Conservation (phyloP, 2,329 filamentous ascomycete species). For the Corinectria fuckeliana region DNA sequence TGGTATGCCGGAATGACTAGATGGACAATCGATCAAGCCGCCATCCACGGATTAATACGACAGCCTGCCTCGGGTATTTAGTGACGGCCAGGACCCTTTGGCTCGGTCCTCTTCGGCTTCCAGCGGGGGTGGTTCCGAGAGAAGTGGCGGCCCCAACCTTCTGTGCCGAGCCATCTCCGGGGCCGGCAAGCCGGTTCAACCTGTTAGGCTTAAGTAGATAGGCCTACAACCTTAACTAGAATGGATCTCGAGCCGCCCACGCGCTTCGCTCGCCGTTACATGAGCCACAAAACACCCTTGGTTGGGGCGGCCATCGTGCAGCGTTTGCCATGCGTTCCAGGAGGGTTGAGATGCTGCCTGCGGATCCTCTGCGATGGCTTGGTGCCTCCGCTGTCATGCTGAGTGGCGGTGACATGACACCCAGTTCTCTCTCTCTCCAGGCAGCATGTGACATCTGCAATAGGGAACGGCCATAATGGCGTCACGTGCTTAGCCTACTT, state of each 20-base stretch:
- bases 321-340: background rate
- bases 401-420: background rate
- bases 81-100: constrained; percentile 17
- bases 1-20: too few species aligned
- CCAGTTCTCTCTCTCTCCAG: too few species aligned
- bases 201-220: too few species aligned
- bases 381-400: too few species aligned
- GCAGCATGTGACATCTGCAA: too few species aligned
- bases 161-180: constrained; percentile 30
- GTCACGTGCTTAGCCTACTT: too few species aligned
- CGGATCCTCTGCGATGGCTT: too few species aligned
- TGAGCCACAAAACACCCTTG: background rate
- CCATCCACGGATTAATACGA: background rate
- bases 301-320: background rate
- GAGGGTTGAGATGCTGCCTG: too few species aligned
- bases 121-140: constrained; percentile 38
- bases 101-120: constrained; percentile 50
- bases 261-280: background rate
- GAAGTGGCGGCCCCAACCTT: constrained; percentile 32
- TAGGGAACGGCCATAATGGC: too few species aligned
- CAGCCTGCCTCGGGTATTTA: constrained; percentile 32
- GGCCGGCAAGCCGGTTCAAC: constrained; percentile 11
- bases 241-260: too few species aligned
- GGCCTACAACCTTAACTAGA: background rate
- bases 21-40: background rate